These are phyloP conservation scores for Penicillium hesseltinei DNA, from an alignment of 2,329 filamentous ascomycete genomes.

Conservation along the genomic window DNA sequence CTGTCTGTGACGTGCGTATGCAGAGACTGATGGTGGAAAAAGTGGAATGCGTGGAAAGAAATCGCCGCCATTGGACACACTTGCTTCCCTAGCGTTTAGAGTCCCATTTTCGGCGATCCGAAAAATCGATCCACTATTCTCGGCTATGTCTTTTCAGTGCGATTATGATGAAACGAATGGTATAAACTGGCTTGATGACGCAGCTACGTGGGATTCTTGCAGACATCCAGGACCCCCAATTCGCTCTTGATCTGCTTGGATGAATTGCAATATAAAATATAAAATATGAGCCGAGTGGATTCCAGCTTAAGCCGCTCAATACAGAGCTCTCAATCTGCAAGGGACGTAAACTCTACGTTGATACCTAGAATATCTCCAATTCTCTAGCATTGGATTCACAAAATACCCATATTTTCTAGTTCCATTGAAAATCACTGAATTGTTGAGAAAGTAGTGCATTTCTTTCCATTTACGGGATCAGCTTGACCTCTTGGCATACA, in stretches of 20 bases:
- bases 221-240: not conserved
- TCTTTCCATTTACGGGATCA: no score
- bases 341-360: not conserved
- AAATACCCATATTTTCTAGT: not conserved
- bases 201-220: not conserved
- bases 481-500: not conserved
- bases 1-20: not conserved
- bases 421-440: not conserved
- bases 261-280: not conserved
- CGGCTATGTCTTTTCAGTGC: not conserved
- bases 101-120: constrained; percentile 1
- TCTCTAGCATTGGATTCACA: not conserved
- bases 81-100: not conserved
- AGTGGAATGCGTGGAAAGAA: not conserved
- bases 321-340: not conserved
- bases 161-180: not conserved
- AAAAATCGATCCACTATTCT: not conserved
- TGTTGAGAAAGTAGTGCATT: no score
- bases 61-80: constrained; percentile 6
- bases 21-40: not conserved
- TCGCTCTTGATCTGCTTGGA: not conserved
- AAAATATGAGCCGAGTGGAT: not conserved
- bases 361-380: not conserved
- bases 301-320: not conserved
- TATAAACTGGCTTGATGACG: not conserved